Evolutionary conservation across 768 basidiomycete genomes (phyloP), one percentile per base, ranked within the genome.

Genomic region (Tricholoma saponaceum): DNA sequence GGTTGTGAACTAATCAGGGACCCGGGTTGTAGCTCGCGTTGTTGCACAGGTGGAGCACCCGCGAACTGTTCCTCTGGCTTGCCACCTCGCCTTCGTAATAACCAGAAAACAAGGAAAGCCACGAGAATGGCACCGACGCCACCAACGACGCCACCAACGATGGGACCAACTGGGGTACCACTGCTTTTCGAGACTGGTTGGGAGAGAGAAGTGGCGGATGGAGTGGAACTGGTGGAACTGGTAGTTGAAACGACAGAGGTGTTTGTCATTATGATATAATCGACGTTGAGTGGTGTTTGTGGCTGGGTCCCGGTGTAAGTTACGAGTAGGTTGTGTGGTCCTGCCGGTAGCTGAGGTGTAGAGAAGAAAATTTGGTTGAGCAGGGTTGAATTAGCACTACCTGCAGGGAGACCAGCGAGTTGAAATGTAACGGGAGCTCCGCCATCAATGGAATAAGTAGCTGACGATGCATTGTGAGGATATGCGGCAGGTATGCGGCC

Each of bases 361-460:
- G 59, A 57, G 58, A 72, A 71, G 51, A 68, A 63, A 25, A 62
- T 57, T 60, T 69, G 65, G 52, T 68, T 65, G 52, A 64, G 68
- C 4, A 57, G 3, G 1, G 65, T 68, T 2, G 44, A 25, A 0
- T 55, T 32, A 9, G 46, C n/a, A n/a, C n/a, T 13, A 0, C 32
- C 32, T 22, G 51, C 54, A 13, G 63, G 16, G 10, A 67, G 61
- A 13, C 65, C 70, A 49, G 57, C 57, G 12, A 70, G 53, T 4
- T 64, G 41, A 50, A 70, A 70, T 18, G 41, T 55, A 14, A 54
- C 56, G 5, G 59, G 58, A 5, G 54, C 39, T 30, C 56, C 57
- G 0, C 56, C 63, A 28, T 72, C 71, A 5, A 72, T 57, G 3
- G 63, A 52, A 37, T 60, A 67, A 16, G 61, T 60, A 1, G 50